phyloP scores from a whole-genome alignment of 441 rosid species.

The Erysimum cheiri region DNA sequence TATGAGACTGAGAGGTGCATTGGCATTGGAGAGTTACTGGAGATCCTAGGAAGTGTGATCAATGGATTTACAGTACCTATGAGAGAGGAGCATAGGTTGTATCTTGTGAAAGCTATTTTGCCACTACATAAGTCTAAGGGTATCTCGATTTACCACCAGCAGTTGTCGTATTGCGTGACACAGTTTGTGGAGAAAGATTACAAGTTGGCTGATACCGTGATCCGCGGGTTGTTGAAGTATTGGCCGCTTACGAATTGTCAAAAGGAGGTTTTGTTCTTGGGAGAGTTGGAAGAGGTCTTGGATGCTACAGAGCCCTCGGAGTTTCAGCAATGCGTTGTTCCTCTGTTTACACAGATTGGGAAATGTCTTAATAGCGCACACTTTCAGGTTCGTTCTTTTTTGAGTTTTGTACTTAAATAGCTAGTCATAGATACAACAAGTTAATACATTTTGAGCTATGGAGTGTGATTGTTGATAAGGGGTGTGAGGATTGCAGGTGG shows the following conservation, averaged over 20 bases:
- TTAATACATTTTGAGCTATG: slow-evolving; percentile 3
- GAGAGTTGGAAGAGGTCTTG: slow-evolving; percentile 61
- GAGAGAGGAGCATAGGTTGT: slow-evolving; percentile 58
- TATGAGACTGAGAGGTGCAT: slow-evolving; percentile 55
- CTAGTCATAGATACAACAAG: slow-evolving; percentile 8
- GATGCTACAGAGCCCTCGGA: slow-evolving; percentile 51
- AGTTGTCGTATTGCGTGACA: slow-evolving; percentile 54
- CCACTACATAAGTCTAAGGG: slow-evolving; percentile 55
- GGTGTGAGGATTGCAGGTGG: slow-evolving; percentile 48
- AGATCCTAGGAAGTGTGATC: slow-evolving; percentile 60
- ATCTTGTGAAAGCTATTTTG: slow-evolving; percentile 53
- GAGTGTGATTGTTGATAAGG: slow-evolving; percentile 26
- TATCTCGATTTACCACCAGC: slow-evolving; percentile 52
- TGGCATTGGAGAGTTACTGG: slow-evolving; percentile 56
- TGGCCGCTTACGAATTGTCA: slow-evolving; percentile 63
- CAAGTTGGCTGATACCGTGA: slow-evolving; percentile 53
- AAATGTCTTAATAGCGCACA: slow-evolving; percentile 56
- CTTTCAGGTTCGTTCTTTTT: slow-evolving; percentile 50
- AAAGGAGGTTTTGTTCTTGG: slow-evolving; percentile 58
- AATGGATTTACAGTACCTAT: slow-evolving; percentile 56
- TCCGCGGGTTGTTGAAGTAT: slow-evolving; percentile 56
- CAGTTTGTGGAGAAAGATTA: slow-evolving; percentile 62
- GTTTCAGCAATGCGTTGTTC: slow-evolving; percentile 54
- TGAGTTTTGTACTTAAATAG: neutral
- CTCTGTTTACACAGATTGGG: slow-evolving; percentile 55